Percentiles rank a stretch among this genome's conserved stretches.
Conservation (phyloP, 306 rosid genomes). For the Dalbergia oliveri region DNA sequence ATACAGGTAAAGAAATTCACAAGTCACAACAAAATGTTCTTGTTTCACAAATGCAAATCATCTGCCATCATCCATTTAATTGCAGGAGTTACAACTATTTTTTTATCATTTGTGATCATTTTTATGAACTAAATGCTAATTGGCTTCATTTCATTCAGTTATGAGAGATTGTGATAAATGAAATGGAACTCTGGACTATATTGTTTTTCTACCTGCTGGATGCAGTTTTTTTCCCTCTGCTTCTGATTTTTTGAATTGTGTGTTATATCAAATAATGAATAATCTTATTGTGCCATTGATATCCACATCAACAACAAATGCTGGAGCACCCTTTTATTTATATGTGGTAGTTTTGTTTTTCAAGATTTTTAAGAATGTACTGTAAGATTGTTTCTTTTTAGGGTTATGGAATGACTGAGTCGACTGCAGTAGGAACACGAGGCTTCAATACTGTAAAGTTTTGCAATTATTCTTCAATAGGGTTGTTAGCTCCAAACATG, state of each 20-base stretch:
- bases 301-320: conserved; percentile 5
- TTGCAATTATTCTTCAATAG: conserved; percentile 71
- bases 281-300: conserved; percentile 25
- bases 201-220: not conserved
- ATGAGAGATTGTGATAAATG: conserved; percentile 14
- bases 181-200: conserved; percentile 7
- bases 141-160: conserved; percentile 1
- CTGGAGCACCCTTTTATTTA: conserved; percentile 29
- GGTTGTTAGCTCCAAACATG: conserved; percentile 89
- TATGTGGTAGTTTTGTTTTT: conserved; percentile 34
- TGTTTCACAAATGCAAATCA: conserved; percentile 15
- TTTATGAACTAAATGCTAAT: conserved; percentile 20
- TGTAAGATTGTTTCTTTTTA: conserved; percentile 47
- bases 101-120: conserved; percentile 10
- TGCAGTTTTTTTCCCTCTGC: not conserved
- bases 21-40: not conserved
- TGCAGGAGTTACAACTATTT: conserved; percentile 26
- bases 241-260: conserved; percentile 1
- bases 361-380: conserved; percentile 34
- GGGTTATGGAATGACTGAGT: conserved; percentile 98
- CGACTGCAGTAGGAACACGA: conserved; percentile 84
- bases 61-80: conserved; percentile 21
- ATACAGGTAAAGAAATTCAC: conserved; percentile 70
- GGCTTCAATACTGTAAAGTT: conserved; percentile 76
- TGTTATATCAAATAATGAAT: not conserved